These are phyloP conservation scores for Dryadomyces quercivorus DNA, from an alignment of 2,329 filamentous ascomycete species.

Conservation along the genomic window DNA sequence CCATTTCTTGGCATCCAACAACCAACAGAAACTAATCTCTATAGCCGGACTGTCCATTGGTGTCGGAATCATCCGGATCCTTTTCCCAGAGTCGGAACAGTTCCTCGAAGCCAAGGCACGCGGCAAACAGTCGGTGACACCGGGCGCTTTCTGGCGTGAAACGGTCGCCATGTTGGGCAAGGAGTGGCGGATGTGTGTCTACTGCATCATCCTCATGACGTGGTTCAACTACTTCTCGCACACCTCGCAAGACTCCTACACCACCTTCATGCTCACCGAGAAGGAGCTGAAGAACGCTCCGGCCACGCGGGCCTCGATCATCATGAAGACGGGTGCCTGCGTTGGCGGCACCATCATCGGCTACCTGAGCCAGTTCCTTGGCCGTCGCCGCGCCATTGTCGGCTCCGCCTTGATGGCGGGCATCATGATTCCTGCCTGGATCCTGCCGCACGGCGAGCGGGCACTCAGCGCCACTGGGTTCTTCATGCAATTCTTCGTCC, in stretches of 20 bases:
- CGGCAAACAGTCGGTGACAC: slow-evolving; percentile 4
- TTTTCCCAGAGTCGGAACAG: slow-evolving; percentile 64
- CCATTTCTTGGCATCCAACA: slow-evolving; percentile 18
- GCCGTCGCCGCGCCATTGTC: slow-evolving; percentile 57
- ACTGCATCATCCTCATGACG: slow-evolving; percentile 77
- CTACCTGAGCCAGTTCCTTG: slow-evolving; percentile 56
- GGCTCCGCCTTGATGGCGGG: slow-evolving; percentile 55
- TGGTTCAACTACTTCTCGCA: slow-evolving; percentile 74
- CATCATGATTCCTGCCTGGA: slow-evolving; percentile 74
- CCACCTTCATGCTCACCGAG: slow-evolving; percentile 38
- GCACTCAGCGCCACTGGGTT: slow-evolving; percentile 67
- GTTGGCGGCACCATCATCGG: slow-evolving; percentile 54
- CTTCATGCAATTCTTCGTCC: slow-evolving; percentile 62
- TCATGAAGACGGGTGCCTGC: slow-evolving; percentile 61
- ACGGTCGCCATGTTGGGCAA: slow-evolving; percentile 4
- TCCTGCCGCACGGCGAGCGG: slow-evolving; percentile 38
- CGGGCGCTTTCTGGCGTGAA: slow-evolving; percentile 5
- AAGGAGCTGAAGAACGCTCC: slow-evolving; percentile 2
- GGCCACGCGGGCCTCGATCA: slow-evolving; percentile 48
- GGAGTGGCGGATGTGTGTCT: slow-evolving; percentile 28
- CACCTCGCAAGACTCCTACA: slow-evolving; percentile 31
- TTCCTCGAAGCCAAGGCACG: slow-evolving; percentile 50
- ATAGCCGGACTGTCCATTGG: slow-evolving; percentile 49
- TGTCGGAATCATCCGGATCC: slow-evolving; percentile 54
- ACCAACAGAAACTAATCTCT: too few relatives aligned